Conservation (phyloP, 495 filamentous ascomycete species). For the Polyplosphaeria fusca region DNA sequence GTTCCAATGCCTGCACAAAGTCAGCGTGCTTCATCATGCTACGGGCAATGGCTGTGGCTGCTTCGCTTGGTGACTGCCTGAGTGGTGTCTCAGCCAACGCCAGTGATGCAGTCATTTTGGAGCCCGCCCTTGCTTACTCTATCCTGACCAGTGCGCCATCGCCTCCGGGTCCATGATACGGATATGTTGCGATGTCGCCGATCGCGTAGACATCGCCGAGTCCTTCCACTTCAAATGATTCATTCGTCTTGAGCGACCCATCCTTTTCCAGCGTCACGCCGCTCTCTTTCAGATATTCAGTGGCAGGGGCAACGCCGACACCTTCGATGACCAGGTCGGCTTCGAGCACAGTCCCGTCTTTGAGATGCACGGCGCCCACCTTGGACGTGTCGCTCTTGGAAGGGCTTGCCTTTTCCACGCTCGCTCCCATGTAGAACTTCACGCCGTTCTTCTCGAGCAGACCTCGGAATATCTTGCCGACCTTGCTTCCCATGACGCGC, state of each 20-base stretch:
- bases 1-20: too few relatives aligned
- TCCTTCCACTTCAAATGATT: conserved; percentile 68
- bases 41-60: too few relatives aligned
- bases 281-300: conserved; percentile 77
- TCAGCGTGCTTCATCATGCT: too few relatives aligned
- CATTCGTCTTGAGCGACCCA: conserved; percentile 74
- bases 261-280: conserved; percentile 69
- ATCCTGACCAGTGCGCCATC: conserved; percentile 67
- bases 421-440: conserved; percentile 76
- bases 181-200: conserved; percentile 93
- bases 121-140: too few relatives aligned
- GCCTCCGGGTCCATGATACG: conserved; percentile 86
- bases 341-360: conserved; percentile 77
- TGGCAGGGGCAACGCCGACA: conserved; percentile 83
- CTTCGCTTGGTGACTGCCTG: too few relatives aligned
- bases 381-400: conserved; percentile 59
- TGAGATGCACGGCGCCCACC: conserved; percentile 79
- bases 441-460: conserved; percentile 80
- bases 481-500: conserved; percentile 76
- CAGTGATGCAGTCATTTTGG: too few relatives aligned
- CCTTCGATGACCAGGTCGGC: conserved; percentile 90
- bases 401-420: conserved; percentile 75
- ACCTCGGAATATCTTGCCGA: conserved; percentile 75
- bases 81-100: too few relatives aligned
- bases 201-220: conserved; percentile 84